A percentile compares a stretch with the other conserved stretches of the same genome.
Evolutionary conservation across 2,329 filamentous ascomycete genomes (phyloP).

Genomic region (Mycosphaerella sp.): DNA sequence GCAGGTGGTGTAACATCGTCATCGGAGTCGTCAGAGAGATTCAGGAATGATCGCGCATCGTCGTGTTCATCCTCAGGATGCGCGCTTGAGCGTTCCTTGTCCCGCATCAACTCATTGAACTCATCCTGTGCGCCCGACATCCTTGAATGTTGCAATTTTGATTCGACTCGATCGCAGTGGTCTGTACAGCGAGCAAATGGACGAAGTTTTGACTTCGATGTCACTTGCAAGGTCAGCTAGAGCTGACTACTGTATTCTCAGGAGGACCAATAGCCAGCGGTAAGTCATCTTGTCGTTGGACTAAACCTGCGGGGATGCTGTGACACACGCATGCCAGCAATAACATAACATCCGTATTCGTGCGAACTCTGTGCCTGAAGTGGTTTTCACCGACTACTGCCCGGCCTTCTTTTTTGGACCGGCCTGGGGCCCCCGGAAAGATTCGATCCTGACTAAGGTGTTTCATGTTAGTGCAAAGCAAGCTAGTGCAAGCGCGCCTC

Average conservation of each 20-base stretch:
- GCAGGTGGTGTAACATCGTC: constrained; percentile 47
- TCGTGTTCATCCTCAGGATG: constrained; percentile 49
- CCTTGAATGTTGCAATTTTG: constrained; percentile 14
- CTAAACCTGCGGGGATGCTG: constrained; percentile 11
- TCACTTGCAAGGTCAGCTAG: constrained; percentile 9
- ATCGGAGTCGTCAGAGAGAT: constrained; percentile 43
- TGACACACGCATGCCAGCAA: constrained; percentile 8
- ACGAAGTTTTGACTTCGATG: constrained; percentile 9
- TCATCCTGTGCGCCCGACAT: constrained; percentile 48
- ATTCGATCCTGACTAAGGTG: no score
- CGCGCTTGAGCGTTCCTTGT: constrained; percentile 39
- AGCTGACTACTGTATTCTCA: constrained; percentile 4
- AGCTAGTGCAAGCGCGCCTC: not conserved
- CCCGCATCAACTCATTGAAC: constrained; percentile 47
- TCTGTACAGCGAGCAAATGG: constrained; percentile 5
- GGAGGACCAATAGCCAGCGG: constrained; percentile 1
- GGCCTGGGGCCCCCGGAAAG: not conserved
- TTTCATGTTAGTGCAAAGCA: not conserved
- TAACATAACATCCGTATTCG: not conserved
- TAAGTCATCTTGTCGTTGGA: constrained; percentile 1
- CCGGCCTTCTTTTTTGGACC: not conserved
- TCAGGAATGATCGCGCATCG: constrained; percentile 34
- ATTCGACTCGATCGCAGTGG: not conserved
- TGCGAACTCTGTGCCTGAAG: not conserved
- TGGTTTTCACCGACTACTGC: not conserved